Evolutionary conservation across 129 eudicot species (phyloP).

Genomic region (Centaurea solstitialis): DNA sequence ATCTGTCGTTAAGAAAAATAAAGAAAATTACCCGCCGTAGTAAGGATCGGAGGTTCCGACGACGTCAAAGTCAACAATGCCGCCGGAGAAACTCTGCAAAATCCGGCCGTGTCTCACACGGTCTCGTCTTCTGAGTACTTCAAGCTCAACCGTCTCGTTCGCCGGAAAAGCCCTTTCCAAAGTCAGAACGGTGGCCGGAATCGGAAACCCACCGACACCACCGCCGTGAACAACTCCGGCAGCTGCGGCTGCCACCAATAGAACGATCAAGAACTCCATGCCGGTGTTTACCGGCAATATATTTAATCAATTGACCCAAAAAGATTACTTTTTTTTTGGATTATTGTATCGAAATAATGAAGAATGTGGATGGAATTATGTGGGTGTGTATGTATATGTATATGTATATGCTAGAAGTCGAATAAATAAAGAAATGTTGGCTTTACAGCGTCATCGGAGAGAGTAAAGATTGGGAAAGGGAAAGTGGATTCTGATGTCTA

Average conservation of each 20-base stretch:
- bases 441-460: conserved; percentile 35
- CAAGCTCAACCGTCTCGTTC: conserved; percentile 54
- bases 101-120: conserved; percentile 72
- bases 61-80: conserved; percentile 81
- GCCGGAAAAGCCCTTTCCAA: conserved; percentile 82
- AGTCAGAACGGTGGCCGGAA: conserved; percentile 45
- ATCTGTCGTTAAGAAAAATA: too few relatives aligned
- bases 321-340: not conserved
- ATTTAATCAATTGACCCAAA: not conserved
- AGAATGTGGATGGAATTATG: not conserved
- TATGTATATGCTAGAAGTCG: too few relatives aligned
- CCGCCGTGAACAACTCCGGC: conserved; percentile 30
- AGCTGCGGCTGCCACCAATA: conserved; percentile 31
- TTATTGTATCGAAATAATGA: not conserved
- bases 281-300: conserved; percentile 37
- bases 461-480: not conserved
- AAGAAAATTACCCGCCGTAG: conserved; percentile 68
- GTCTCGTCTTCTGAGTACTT: conserved; percentile 59
- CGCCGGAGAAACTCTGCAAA: conserved; percentile 66
- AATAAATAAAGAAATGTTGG: conserved; percentile 2
- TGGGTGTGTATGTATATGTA: not conserved
- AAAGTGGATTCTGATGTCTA: conserved; percentile 2
- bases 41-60: conserved; percentile 85
- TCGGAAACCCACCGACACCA: conserved; percentile 31
- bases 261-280: conserved; percentile 24